These are phyloP conservation scores for Gossypium sturtianum DNA, from an alignment of 345 rosid species.

Conservation along the genomic window DNA sequence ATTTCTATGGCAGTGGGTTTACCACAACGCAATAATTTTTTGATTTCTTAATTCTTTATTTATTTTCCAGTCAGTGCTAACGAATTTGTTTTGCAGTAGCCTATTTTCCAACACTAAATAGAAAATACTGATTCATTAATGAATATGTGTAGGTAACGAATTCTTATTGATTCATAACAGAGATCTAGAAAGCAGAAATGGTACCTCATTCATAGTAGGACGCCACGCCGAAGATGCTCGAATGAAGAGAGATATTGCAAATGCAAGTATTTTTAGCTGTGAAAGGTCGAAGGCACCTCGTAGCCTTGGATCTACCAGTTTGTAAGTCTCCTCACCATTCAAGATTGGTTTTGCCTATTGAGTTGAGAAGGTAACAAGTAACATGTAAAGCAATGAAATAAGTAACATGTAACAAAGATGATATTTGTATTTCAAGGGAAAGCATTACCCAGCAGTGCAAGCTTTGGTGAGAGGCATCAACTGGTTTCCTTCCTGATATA, in stretches of 20 bases:
- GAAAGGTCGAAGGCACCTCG: slow-evolving; percentile 48
- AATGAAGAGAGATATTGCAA: slow-evolving; percentile 84
- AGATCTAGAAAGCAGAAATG: too few relatives aligned
- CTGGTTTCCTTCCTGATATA: slow-evolving; percentile 85
- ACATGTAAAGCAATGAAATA: not conserved
- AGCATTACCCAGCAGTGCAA: slow-evolving; percentile 79
- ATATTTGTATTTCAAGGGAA: not conserved
- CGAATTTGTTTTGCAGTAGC: too few relatives aligned
- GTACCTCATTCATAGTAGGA: slow-evolving; percentile 83
- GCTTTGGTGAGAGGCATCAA: slow-evolving; percentile 84
- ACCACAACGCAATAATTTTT: too few relatives aligned
- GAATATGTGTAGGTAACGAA: too few relatives aligned
- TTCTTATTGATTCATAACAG: too few relatives aligned
- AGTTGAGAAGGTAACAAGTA: not conserved
- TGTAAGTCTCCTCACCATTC: slow-evolving; percentile 53
- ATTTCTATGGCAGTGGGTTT: too few relatives aligned
- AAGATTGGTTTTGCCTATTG: slow-evolving; percentile 73
- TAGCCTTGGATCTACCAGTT: slow-evolving; percentile 74
- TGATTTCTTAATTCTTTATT: too few relatives aligned
- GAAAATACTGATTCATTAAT: too few relatives aligned
- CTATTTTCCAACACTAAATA: too few relatives aligned
- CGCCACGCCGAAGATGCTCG: slow-evolving; percentile 75
- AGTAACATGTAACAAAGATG: not conserved
- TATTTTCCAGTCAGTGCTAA: too few relatives aligned
- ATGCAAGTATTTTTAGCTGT: slow-evolving; percentile 61